Evolutionary conservation across 176 grass and related monocot genomes (phyloP).

Genomic region (Aegilops tauschii): DNA sequence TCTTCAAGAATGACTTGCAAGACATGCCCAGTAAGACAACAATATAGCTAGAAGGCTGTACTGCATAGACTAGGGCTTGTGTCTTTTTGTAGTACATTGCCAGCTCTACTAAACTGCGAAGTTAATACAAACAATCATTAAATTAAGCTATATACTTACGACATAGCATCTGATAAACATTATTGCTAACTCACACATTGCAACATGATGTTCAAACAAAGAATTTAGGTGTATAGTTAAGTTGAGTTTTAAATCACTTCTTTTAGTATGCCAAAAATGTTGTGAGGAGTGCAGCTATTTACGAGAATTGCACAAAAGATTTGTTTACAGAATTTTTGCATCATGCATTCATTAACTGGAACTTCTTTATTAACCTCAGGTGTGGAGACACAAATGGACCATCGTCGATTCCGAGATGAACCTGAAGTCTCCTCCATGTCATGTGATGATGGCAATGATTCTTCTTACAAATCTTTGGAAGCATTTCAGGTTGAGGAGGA

Average conservation of each 20-base stretch:
- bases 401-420: slow-evolving; percentile 31
- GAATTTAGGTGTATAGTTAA: neutral
- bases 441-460: slow-evolving; percentile 38
- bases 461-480: slow-evolving; percentile 36
- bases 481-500: slow-evolving; percentile 64
- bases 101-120: neutral
- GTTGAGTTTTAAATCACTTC: neutral
- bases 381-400: slow-evolving; percentile 12
- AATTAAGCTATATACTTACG: neutral
- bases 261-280: neutral
- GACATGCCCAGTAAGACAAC: slow-evolving; percentile 41
- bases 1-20: slow-evolving; percentile 30
- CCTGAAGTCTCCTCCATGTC: slow-evolving; percentile 32
- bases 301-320: neutral
- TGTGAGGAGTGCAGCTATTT: neutral
- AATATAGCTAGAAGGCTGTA: neutral
- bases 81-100: neutral
- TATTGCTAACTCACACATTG: neutral
- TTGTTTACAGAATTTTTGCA: neutral
- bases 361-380: slow-evolving; percentile 21
- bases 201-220: neutral
- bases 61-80: neutral
- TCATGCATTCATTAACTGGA: slow-evolving; percentile 13
- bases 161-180: neutral
- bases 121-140: neutral